A percentile compares a stretch with the other conserved stretches of the same genome.
phyloP scores from a whole-genome alignment of 768 basidiomycete species.

The Pleurotus giganteus region DNA sequence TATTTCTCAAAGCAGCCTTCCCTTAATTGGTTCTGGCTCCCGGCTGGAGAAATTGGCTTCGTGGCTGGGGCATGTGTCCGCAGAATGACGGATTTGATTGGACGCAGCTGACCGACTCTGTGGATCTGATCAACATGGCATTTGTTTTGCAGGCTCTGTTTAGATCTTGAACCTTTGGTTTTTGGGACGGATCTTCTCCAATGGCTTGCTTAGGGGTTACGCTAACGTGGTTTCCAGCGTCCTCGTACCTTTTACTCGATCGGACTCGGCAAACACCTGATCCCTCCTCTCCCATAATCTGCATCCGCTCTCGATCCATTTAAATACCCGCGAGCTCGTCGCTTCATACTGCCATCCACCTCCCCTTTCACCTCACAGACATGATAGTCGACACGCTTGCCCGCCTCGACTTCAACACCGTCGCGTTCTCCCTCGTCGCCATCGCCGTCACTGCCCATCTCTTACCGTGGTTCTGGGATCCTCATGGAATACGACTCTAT shows the following conservation, averaged over 20 bases:
- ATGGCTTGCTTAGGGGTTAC: slow-evolving; percentile 9
- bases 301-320: slow-evolving; percentile 17
- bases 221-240: slow-evolving; percentile 14
- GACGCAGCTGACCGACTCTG: not conserved
- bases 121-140: slow-evolving; percentile 7
- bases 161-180: not conserved
- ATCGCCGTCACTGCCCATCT: slow-evolving; percentile 35
- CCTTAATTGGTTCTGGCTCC: slow-evolving; percentile 6
- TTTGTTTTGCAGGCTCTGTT: not conserved
- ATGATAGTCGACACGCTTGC: slow-evolving; percentile 26
- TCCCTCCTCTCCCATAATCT: slow-evolving; percentile 10
- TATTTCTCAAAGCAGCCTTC: slow-evolving; percentile 3
- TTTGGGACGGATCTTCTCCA: slow-evolving; percentile 24
- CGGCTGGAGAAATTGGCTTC: not conserved
- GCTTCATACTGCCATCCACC: slow-evolving; percentile 6
- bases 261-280: slow-evolving; percentile 25
- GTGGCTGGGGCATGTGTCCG: slow-evolving; percentile 7
- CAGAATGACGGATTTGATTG: not conserved
- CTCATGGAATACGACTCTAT: slow-evolving; percentile 54
- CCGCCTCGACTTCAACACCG: slow-evolving; percentile 20
- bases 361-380: slow-evolving; percentile 5
- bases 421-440: slow-evolving; percentile 24
- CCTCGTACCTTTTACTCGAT: slow-evolving; percentile 21
- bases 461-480: slow-evolving; percentile 54
- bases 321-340: slow-evolving; percentile 4